Evolutionary conservation across 495 filamentous ascomycete genomes (phyloP).

Genomic region (Talaromyces nanjingensis): DNA sequence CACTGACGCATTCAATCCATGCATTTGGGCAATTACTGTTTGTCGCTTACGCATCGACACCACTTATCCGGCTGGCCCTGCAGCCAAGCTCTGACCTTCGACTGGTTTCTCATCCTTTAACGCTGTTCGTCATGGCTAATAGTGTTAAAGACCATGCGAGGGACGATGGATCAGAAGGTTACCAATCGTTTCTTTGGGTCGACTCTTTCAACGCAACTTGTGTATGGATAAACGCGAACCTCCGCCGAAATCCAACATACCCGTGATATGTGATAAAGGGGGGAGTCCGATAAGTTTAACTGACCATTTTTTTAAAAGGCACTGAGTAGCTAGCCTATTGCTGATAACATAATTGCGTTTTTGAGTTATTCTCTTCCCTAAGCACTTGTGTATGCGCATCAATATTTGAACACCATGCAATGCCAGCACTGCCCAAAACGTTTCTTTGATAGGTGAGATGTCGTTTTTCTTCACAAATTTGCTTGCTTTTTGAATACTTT

Average conservation of each 20-base stretch:
- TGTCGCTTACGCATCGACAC: not conserved
- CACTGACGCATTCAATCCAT: not conserved
- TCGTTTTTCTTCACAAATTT: not conserved
- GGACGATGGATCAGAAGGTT: constrained; percentile 1
- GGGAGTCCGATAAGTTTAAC: not conserved
- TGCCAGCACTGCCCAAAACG: constrained; percentile 10
- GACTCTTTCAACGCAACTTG: not conserved
- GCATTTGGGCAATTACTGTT: not conserved
- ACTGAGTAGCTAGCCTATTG: not conserved
- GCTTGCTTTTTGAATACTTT: not conserved
- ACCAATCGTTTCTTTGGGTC: not conserved
- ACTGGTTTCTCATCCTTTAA: not conserved
- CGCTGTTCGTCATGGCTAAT: constrained; percentile 1
- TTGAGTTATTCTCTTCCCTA: not conserved
- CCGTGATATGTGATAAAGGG: not conserved
- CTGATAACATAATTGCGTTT: not conserved
- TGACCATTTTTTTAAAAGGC: not conserved
- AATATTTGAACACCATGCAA: constrained; percentile 6
- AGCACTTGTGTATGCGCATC: not conserved
- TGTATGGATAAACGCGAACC: not conserved
- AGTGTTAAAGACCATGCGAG: constrained; percentile 6
- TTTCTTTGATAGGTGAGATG: constrained; percentile 8
- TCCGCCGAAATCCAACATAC: not conserved
- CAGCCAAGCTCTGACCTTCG: constrained; percentile 1
- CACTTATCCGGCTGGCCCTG: not conserved